Base-by-base conservation (phyloP, 78 protist species). In the Protostelium mycophagum region DNA sequence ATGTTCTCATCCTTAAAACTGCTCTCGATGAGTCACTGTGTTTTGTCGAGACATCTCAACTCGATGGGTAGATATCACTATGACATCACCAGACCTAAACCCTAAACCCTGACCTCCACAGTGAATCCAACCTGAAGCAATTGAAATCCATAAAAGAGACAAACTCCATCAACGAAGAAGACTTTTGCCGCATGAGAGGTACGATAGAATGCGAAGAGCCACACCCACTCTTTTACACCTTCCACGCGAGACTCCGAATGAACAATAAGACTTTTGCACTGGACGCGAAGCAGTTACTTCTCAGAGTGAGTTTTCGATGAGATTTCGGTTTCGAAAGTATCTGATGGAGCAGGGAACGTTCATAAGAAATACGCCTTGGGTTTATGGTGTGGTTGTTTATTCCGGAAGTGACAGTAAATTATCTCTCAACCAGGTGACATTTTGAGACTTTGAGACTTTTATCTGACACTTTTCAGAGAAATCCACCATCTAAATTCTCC, bases 391-490 rank as follows among this genome's bases (percentile, higher is more conserved):
- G 0, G 96, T 94, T 0, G 94, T 97, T 35, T 97, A 96, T 87
- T 63, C 98, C 5, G 99, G 99, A 10, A 91, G 86, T 31, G 97
- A 98, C 73, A 96, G 98, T 10, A 98, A 98, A 91, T 28, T 96
- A 1, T 89, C 89, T 91, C 91, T 88, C 84, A 94, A 94, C 83
- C 96, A 94, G 28, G 29, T 28, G 84, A n/a, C n/a, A n/a, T n/a
- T n/a, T n/a, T n/a, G n/a, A n/a, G n/a, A n/a, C n/a, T n/a, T n/a
- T n/a, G n/a, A n/a, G 29, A 83, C 29, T 83, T 83, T 83, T 83
- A 29, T 83, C 29, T 29, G 29, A 29, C 29, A 91, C 73, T 88
- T 89, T n/a, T 89, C 94, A 28, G 86, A 93, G 91, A 83, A 91
- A 93, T 34, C 96, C 96, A 34, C 96, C 96, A 36, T 89, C 93